Percentiles rank a stretch among this genome's conserved stretches.
phyloP scores from a whole-genome alignment of 1,284 basidiomycete species.

The Melampsora larici-populina region DNA sequence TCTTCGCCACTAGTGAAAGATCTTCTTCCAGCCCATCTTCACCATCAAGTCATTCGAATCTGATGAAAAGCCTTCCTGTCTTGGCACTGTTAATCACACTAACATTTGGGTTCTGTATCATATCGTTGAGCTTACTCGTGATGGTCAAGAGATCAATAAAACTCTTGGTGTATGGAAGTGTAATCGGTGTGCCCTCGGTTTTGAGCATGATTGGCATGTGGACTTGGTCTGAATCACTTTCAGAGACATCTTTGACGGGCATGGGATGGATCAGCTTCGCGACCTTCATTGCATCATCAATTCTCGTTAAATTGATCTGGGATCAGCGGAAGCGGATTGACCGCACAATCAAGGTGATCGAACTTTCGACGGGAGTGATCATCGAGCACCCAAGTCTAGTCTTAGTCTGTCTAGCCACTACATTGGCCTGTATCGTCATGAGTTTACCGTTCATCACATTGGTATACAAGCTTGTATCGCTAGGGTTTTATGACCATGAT shows the following conservation, averaged over 20 bases:
- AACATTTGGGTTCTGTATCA: slow-evolving; percentile 23
- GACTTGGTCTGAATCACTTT: slow-evolving; percentile 36
- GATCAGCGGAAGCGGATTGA: slow-evolving; percentile 9
- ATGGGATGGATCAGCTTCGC: slow-evolving; percentile 33
- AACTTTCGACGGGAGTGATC: slow-evolving; percentile 16
- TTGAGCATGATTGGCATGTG: slow-evolving; percentile 30
- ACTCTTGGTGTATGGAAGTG: slow-evolving; percentile 32
- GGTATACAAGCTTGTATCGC: slow-evolving; percentile 8
- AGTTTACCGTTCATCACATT: slow-evolving; percentile 35
- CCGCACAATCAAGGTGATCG: slow-evolving; percentile 34
- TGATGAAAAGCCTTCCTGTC: slow-evolving; percentile 27
- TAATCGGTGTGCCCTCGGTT: slow-evolving; percentile 23
- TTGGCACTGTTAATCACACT: slow-evolving; percentile 22
- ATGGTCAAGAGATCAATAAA: slow-evolving; percentile 33
- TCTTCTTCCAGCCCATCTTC: not conserved
- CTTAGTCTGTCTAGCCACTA: slow-evolving; percentile 21
- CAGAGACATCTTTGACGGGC: slow-evolving; percentile 6
- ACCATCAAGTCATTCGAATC: not conserved
- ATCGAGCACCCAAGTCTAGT: slow-evolving; percentile 38
- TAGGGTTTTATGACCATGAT: not conserved
- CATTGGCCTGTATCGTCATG: slow-evolving; percentile 28
- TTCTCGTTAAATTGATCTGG: slow-evolving; percentile 22
- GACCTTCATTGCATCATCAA: slow-evolving; percentile 5
- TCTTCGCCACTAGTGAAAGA: not conserved
- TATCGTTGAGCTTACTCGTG: slow-evolving; percentile 17